Base-by-base conservation (phyloP, 139 green algal species). In the Astrephomene gubernaculifera region DNA sequence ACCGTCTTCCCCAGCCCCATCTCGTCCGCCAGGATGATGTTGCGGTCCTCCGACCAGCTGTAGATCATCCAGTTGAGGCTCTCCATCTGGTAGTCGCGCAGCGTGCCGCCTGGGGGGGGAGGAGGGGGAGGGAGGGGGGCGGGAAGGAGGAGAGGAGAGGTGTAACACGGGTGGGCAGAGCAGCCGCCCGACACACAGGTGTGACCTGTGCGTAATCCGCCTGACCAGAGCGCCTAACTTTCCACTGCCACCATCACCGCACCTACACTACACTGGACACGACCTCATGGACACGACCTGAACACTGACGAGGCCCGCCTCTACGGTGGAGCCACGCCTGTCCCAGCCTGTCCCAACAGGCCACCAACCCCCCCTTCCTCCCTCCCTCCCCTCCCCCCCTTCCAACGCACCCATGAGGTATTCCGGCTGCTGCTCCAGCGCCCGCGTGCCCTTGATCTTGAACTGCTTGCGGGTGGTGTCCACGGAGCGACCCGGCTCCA, bases 11-110 rank as follows among this genome's bases (percentile, higher is more conserved):
- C 76, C 76, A 83, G 57, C 3, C 89, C 92, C 96, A 99, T 98
- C 89, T 99, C 96, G 82, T 98, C 96, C 4, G 96, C 96, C 84
- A 99, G 91, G 49, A 99, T 99, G 69, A 92, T 89, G 90, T 98
- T 99, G 33, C 87, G 83, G 88, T 96, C 87, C n/a, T 93, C 81
- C 64, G 53, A 63, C 94, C 96, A 98, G 68, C 85, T 92, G 88
- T 95, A 96, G 45, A 96, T 89, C 81, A 99, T 90, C 94, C 96
- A 99, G 87, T 98, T 98, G 63, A 99, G 92, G 24, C 95, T 94
- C 21, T 96, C 89, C 73, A 99, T 76, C 90, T 99, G 96, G 87
- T 99, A 99, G 90, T 98, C 94, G 3, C 96, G 92, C 88, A 98
- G 93, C 78, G 84, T 87, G n/a, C 93, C 86, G 49, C 53, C 91